These are phyloP conservation scores for Saksenaea vasiformis DNA, from an alignment of 371 early-diverging fungal genomes.

Conservation along the genomic window DNA sequence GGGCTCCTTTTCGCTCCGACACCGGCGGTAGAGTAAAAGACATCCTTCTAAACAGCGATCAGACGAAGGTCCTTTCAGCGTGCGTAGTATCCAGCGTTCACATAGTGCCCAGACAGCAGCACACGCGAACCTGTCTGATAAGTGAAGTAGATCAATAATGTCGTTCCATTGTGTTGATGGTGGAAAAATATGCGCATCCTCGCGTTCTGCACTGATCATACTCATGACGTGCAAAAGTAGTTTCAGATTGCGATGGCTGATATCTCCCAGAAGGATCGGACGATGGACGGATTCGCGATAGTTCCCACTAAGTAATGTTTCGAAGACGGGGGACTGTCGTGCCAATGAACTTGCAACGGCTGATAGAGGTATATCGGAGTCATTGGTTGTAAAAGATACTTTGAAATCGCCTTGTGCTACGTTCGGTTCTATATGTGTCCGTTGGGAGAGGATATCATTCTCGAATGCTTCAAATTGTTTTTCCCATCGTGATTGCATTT, in stretches of 20 bases:
- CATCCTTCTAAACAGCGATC: constrained; percentile 15
- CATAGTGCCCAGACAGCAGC: constrained; percentile 16
- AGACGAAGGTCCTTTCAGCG: background rate
- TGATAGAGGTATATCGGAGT: background rate
- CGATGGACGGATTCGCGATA: constrained; percentile 23
- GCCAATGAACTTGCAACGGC: constrained; percentile 17
- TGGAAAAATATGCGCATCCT: background rate
- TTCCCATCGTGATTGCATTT: background rate
- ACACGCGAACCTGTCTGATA: constrained; percentile 33
- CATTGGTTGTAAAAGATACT: constrained; percentile 27
- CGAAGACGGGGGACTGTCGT: constrained; percentile 26
- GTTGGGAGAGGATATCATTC: background rate
- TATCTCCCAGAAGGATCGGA: constrained; percentile 28
- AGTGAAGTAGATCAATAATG: constrained; percentile 23
- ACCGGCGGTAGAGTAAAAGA: constrained; percentile 25
- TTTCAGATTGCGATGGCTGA: constrained; percentile 9
- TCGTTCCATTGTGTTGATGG: constrained; percentile 17
- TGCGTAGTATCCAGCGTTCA: constrained; percentile 29
- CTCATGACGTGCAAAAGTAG: background rate
- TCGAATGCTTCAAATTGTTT: background rate
- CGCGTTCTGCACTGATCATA: background rate
- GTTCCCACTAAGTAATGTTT: constrained; percentile 24
- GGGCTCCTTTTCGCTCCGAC: constrained; percentile 20
- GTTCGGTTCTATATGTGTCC: background rate
- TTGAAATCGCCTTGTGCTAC: background rate